A percentile compares a stretch with the other conserved stretches of the same genome.
Conservation (phyloP, 148 eudicot genomes). For the Vaccinium macrocarpon region DNA sequence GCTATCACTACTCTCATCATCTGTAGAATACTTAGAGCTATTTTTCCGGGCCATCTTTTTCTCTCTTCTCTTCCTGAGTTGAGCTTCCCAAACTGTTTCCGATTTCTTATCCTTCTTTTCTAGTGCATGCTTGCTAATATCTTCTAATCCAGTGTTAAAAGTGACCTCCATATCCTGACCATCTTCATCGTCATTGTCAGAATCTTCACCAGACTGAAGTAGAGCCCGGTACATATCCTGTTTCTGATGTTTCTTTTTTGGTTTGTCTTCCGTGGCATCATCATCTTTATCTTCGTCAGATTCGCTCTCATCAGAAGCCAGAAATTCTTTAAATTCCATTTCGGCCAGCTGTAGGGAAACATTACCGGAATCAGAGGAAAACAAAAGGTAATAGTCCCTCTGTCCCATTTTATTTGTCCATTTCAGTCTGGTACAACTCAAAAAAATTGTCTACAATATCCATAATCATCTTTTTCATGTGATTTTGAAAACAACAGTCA, state of each 20-base stretch:
- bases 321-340: slow-evolving; percentile 63
- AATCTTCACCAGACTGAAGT: slow-evolving; percentile 64
- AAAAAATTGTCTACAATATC: not conserved
- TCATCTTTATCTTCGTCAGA: slow-evolving; percentile 52
- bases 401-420: not conserved
- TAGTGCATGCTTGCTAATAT: slow-evolving; percentile 71
- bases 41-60: slow-evolving; percentile 62
- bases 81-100: slow-evolving; percentile 83
- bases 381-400: not conserved
- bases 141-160: slow-evolving; percentile 88
- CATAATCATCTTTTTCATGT: not conserved
- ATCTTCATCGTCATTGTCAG: slow-evolving; percentile 57
- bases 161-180: slow-evolving; percentile 96
- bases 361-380: not conserved
- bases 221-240: slow-evolving; percentile 64
- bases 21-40: slow-evolving; percentile 66
- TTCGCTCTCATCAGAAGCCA: slow-evolving; percentile 87
- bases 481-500: not conserved
- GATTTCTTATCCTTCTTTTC: slow-evolving; percentile 83
- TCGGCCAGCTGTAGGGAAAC: slow-evolving; percentile 51
- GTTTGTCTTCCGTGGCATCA: slow-evolving; percentile 23
- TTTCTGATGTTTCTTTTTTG: slow-evolving; percentile 45
- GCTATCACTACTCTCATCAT: slow-evolving; percentile 61
- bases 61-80: slow-evolving; percentile 74
- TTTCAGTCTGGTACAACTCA: not conserved